Evolutionary conservation across 768 basidiomycete species (phyloP).

Genomic region (Rhizopogon rudus): DNA sequence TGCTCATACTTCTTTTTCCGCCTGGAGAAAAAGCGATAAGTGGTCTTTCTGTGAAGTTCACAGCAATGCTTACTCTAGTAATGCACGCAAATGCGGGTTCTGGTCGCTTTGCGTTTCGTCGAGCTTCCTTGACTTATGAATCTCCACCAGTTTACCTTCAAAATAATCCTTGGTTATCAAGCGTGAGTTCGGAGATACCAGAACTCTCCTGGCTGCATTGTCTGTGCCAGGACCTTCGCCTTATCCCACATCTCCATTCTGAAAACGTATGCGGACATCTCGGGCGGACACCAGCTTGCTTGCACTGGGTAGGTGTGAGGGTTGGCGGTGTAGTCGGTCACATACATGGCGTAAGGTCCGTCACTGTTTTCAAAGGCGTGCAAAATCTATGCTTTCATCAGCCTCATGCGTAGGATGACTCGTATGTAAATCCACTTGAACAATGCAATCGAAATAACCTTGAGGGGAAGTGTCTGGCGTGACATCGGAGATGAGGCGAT

Average conservation of each 20-base stretch:
- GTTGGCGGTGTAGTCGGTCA: constrained; percentile 62
- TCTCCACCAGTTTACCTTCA: constrained; percentile 49
- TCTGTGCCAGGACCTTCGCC: constrained; percentile 35
- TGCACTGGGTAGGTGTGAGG: constrained; percentile 26
- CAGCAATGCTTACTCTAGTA: constrained; percentile 43
- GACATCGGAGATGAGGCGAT: constrained; percentile 47
- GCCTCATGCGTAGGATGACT: background rate
- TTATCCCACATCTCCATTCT: constrained; percentile 56
- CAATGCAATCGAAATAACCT: constrained; percentile 60
- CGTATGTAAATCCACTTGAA: constrained; percentile 42
- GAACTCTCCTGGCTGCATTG: constrained; percentile 44
- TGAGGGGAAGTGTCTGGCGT: constrained; percentile 37
- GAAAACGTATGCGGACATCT: constrained; percentile 41
- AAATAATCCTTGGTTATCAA: constrained; percentile 35
- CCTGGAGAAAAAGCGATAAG: constrained; percentile 27
- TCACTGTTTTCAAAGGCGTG: constrained; percentile 35
- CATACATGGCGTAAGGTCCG: constrained; percentile 44
- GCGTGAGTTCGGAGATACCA: constrained; percentile 51
- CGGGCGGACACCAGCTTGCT: constrained; percentile 42
- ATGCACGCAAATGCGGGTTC: constrained; percentile 36
- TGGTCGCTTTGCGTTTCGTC: constrained; percentile 32
- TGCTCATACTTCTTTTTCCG: constrained; percentile 41
- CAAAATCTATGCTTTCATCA: constrained; percentile 38
- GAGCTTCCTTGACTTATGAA: constrained; percentile 38
- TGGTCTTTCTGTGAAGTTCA: background rate